Evolutionary conservation across 768 basidiomycete species (phyloP).

Genomic region (Cystofilobasidium ferigula): DNA sequence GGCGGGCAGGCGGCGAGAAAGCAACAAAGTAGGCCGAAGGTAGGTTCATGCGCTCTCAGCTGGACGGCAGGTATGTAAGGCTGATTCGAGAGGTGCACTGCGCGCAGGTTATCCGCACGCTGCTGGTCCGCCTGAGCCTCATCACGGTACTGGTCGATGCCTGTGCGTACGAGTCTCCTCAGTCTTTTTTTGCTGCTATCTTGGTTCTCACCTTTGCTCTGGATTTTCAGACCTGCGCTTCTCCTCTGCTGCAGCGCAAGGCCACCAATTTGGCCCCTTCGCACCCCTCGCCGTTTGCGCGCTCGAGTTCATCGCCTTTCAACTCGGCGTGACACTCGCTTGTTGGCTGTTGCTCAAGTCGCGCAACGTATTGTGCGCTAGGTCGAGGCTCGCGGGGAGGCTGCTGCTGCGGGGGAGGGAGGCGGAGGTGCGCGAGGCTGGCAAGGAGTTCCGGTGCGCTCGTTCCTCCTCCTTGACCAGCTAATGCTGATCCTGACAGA

Average conservation of each 20-base stretch:
- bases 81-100: neutral
- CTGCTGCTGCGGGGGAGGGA: constrained; percentile 20
- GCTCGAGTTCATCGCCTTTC: neutral
- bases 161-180: constrained; percentile 1
- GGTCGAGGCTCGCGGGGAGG: neutral
- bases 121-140: neutral
- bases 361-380: neutral
- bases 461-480: neutral
- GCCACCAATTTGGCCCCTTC: neutral
- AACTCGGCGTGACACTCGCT: neutral
- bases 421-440: constrained; percentile 26
- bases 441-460: constrained; percentile 34
- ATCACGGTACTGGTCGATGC: constrained; percentile 21
- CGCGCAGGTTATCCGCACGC: neutral
- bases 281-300: neutral
- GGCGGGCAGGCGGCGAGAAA: neutral
- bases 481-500: neutral
- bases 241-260: neutral
- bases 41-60: too few relatives aligned
- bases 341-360: neutral
- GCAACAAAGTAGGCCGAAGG: too few relatives aligned
- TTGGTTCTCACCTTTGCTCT: neutral
- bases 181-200: neutral
- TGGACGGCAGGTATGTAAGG: neutral
- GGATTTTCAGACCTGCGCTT: constrained; percentile 6